phyloP scores from a whole-genome alignment of 441 rosid species.

The Syzygium syzygioides region DNA sequence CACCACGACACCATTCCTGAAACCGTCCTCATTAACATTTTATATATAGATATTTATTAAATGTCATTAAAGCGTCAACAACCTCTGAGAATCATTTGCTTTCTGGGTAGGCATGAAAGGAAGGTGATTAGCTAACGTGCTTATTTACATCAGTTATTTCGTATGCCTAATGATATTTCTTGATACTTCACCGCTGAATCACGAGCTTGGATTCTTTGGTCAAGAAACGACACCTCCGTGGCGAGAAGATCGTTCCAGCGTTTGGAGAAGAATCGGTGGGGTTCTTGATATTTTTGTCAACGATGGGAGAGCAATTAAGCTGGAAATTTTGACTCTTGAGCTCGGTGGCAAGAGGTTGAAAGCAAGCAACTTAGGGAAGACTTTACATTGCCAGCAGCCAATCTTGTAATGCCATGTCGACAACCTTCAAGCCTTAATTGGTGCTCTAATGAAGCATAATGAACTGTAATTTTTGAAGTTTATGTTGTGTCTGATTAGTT shows the following conservation, averaged over 20 bases:
- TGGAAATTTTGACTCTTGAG: not conserved
- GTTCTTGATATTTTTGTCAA: not conserved
- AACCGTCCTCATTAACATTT: fast-evolving
- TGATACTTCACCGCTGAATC: not conserved
- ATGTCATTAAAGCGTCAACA: not conserved
- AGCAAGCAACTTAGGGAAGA: not conserved
- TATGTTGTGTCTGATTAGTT: not conserved
- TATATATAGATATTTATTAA: too few species aligned
- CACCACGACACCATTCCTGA: slow-evolving; percentile 60
- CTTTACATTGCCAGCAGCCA: not conserved
- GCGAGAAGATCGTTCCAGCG: not conserved
- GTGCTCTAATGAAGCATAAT: not conserved
- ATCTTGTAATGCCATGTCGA: not conserved
- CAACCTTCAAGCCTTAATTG: not conserved
- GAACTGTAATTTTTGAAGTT: not conserved
- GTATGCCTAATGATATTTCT: not conserved
- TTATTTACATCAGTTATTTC: not conserved
- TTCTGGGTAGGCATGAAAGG: not conserved
- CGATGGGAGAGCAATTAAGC: not conserved
- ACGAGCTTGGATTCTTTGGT: not conserved
- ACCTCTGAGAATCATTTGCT: fast-evolving
- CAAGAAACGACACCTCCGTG: not conserved
- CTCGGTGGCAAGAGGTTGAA: not conserved
- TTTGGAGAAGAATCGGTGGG: not conserved
- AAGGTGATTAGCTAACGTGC: not conserved